Evolutionary conservation across 1,139 yeast genomes (phyloP).

Genomic region (Chernovozyma aurita): DNA sequence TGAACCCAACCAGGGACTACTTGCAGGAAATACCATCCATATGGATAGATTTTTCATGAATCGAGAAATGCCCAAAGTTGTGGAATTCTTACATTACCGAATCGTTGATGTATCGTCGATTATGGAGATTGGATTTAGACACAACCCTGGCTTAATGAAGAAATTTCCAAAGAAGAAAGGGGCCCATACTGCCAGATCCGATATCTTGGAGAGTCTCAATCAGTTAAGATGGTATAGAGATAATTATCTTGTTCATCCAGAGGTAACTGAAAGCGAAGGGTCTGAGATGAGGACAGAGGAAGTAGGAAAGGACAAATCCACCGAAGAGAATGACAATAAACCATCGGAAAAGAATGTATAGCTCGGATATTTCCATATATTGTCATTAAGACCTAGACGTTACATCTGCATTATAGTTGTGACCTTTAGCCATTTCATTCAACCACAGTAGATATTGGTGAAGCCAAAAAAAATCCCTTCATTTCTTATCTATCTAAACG

Average conservation of each 20-base stretch:
- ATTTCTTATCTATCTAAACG: too few species aligned
- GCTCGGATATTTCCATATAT: too few species aligned
- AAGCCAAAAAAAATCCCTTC: too few species aligned
- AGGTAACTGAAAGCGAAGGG: not conserved
- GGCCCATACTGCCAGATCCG: constrained; percentile 82
- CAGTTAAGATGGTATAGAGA: constrained; percentile 78
- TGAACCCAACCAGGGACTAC: constrained; percentile 51
- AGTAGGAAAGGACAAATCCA: too few species aligned
- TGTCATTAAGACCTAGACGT: too few species aligned
- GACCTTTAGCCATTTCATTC: too few species aligned
- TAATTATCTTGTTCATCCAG: constrained; percentile 44
- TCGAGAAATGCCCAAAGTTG: constrained; percentile 73
- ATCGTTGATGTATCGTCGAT: constrained; percentile 84
- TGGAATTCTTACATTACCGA: constrained; percentile 75
- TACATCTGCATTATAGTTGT: too few species aligned
- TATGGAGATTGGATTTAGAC: constrained; percentile 75
- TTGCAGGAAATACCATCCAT: constrained; percentile 92
- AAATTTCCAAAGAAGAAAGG: constrained; percentile 59
- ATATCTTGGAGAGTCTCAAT: constrained; percentile 81
- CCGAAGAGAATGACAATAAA: too few species aligned
- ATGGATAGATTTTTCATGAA: constrained; percentile 86
- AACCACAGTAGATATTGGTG: too few species aligned
- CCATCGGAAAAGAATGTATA: too few species aligned
- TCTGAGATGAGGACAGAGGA: not conserved
- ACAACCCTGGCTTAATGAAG: constrained; percentile 59